Percentiles rank a stretch among this genome's conserved stretches.
phyloP scores from a whole-genome alignment of 2,329 filamentous ascomycete genomes.

The Pestalotiopsis sp. region DNA sequence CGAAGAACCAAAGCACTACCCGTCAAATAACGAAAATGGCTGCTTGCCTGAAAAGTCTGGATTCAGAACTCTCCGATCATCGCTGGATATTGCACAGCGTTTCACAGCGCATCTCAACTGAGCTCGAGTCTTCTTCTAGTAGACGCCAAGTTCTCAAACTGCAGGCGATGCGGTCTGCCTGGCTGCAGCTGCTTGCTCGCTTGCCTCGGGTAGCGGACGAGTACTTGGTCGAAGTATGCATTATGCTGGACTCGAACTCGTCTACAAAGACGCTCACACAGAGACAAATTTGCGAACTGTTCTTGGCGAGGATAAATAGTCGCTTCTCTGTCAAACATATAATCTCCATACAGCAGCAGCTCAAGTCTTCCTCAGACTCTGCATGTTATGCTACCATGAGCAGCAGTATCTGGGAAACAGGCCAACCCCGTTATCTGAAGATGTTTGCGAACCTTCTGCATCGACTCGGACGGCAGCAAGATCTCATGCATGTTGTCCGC shows the following conservation, averaged over 20 bases:
- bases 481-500: constrained; percentile 21
- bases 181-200: constrained; percentile 30
- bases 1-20: constrained; percentile 1
- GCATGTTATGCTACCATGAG: constrained; percentile 18
- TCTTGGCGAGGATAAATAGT: constrained; percentile 22
- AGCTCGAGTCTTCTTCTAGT: not conserved
- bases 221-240: constrained; percentile 22
- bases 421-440: constrained; percentile 21
- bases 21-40: constrained; percentile 29
- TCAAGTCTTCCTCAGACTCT: constrained; percentile 3
- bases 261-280: constrained; percentile 18
- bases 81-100: constrained; percentile 22
- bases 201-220: constrained; percentile 22
- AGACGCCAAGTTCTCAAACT: constrained; percentile 10
- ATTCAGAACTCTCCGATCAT: constrained; percentile 15
- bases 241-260: constrained; percentile 23
- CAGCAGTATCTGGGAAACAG: constrained; percentile 22
- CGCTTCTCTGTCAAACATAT: constrained; percentile 17
- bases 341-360: constrained; percentile 2
- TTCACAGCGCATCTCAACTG: constrained; percentile 18
- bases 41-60: constrained; percentile 18
- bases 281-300: constrained; percentile 26
- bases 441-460: constrained; percentile 24
- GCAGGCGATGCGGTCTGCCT: constrained; percentile 22
- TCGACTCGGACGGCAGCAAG: constrained; percentile 26